A percentile compares a stretch with the other conserved stretches of the same genome.
Conservation (phyloP, 805 yeast species). For the Kodamaea laetipori region DNA sequence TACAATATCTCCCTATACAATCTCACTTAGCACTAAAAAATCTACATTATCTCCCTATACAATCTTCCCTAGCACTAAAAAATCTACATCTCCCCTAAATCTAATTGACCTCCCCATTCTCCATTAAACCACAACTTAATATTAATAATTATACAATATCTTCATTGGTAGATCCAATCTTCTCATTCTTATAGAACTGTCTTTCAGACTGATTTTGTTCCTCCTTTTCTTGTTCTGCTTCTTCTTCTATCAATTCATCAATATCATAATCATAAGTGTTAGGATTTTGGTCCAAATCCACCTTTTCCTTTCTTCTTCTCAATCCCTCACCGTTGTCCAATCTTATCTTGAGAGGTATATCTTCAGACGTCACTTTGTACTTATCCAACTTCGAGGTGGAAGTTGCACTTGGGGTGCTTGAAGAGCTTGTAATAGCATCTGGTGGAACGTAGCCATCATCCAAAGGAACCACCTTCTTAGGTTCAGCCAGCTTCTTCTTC, state of each 20-base stretch:
- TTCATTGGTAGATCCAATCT: conserved; percentile 26
- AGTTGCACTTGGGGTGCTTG: conserved; percentile 21
- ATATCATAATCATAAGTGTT: conserved; percentile 47
- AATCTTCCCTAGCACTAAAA: no score
- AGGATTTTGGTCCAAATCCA: conserved; percentile 40
- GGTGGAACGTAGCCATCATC: conserved; percentile 43
- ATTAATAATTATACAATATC: conserved; percentile 23
- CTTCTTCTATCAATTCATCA: conserved; percentile 45
- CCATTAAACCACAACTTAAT: no score
- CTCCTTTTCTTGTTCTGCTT: conserved; percentile 25
- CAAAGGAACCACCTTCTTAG: conserved; percentile 10
- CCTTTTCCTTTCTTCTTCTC: conserved; percentile 34
- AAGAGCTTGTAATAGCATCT: conserved; percentile 23
- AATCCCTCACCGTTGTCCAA: conserved; percentile 16
- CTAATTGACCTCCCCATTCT: no score
- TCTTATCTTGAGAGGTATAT: conserved; percentile 34
- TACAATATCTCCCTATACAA: no score
- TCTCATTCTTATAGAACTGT: conserved; percentile 23
- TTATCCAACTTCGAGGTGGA: conserved; percentile 27
- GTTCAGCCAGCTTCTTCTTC: conserved; percentile 12
- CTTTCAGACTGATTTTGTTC: conserved; percentile 17
- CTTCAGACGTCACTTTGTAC: conserved; percentile 35
- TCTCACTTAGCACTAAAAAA: no score
- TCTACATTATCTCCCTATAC: no score
- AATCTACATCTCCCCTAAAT: no score